These are phyloP conservation scores for Aspergillus udagawae DNA, from an alignment of 2,329 filamentous ascomycete genomes.

Conservation along the genomic window DNA sequence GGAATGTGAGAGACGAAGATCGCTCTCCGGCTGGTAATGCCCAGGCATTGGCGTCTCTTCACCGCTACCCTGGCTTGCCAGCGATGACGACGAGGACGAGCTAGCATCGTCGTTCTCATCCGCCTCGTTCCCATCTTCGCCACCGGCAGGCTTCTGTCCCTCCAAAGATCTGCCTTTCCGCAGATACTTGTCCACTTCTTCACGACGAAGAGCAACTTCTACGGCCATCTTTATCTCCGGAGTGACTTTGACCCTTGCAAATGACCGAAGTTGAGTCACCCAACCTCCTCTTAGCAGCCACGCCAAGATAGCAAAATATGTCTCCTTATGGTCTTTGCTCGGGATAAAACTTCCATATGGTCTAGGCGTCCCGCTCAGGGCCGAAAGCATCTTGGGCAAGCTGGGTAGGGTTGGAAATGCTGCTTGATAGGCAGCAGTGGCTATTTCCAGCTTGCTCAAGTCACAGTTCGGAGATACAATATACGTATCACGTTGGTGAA, in stretches of 20 bases:
- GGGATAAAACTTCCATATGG: conserved; percentile 82
- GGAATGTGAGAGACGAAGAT: conserved; percentile 29
- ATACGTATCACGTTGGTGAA: conserved; percentile 86
- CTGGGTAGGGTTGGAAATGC: conserved; percentile 80
- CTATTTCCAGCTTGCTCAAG: conserved; percentile 64
- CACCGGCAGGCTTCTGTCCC: not conserved
- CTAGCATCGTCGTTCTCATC: conserved; percentile 23
- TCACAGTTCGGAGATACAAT: conserved; percentile 89
- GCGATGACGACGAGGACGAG: conserved; percentile 37
- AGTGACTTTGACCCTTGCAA: conserved; percentile 81
- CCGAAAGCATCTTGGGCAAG: conserved; percentile 80
- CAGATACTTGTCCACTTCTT: conserved; percentile 50
- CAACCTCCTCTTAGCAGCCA: conserved; percentile 91
- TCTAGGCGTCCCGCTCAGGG: conserved; percentile 73
- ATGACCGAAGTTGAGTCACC: conserved; percentile 90
- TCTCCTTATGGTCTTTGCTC: conserved; percentile 78
- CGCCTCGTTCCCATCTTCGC: conserved; percentile 12
- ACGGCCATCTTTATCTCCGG: conserved; percentile 80
- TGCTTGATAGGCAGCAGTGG: conserved; percentile 67
- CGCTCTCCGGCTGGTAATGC: conserved; percentile 21
- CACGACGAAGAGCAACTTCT: conserved; percentile 64
- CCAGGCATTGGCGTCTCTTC: conserved; percentile 35
- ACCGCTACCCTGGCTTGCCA: conserved; percentile 36
- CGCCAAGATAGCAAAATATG: conserved; percentile 85
- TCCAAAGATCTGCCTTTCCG: conserved; percentile 23